Percentiles rank a stretch among this genome's conserved stretches.
These are phyloP conservation scores for Amylostereum chailletii DNA, from an alignment of 1,284 basidiomycete genomes.

Conservation along the genomic window DNA sequence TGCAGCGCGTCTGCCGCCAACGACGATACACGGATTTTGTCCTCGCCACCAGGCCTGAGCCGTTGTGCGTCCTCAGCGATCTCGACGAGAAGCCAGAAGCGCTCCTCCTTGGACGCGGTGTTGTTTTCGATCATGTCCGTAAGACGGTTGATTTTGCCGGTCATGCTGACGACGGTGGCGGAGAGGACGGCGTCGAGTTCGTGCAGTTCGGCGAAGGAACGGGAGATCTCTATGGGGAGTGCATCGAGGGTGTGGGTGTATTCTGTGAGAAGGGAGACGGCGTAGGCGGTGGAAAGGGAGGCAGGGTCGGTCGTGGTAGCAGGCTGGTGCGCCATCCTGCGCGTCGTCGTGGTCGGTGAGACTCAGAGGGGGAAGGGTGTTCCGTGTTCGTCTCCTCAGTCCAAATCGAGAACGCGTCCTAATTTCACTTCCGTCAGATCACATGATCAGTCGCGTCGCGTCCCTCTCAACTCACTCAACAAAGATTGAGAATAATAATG, in stretches of 20 bases:
- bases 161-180: conserved; percentile 75
- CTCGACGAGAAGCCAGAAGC: conserved; percentile 83
- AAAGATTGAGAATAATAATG: not conserved
- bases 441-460: conserved; percentile 2
- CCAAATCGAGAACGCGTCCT: not conserved
- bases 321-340: conserved; percentile 2
- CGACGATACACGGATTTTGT: conserved; percentile 97
- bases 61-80: conserved; percentile 90
- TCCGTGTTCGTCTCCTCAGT: not conserved
- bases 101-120: conserved; percentile 61
- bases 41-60: conserved; percentile 93
- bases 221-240: conserved; percentile 89
- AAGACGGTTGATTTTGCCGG: conserved; percentile 67
- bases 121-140: conserved; percentile 72
- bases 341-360: not conserved
- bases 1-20: conserved; percentile 89
- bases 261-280: conserved; percentile 66
- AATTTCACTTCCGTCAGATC: not conserved
- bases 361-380: not conserved
- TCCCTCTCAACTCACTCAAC: not conserved
- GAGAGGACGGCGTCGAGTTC: conserved; percentile 97
- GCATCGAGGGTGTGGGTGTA: conserved; percentile 91
- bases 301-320: conserved; percentile 8
- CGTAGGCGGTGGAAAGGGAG: conserved; percentile 36
- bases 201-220: conserved; percentile 90